A percentile compares a stretch with the other conserved stretches of the same genome.
Conservation (phyloP, 1,284 basidiomycete genomes). For the Apiotrichum brassicae region DNA sequence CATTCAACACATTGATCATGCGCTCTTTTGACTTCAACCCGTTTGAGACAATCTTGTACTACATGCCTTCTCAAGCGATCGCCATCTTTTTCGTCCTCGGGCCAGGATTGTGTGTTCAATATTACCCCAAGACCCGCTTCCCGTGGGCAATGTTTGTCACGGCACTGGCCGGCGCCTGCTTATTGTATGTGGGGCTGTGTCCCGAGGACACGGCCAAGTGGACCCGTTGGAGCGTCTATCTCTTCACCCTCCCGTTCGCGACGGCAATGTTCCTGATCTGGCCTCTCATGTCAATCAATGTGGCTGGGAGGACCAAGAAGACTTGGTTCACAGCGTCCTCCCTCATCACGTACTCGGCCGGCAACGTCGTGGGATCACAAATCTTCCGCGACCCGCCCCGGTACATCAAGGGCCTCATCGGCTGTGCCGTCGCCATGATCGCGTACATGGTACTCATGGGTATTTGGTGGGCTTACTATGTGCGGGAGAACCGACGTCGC, state of each 20-base stretch:
- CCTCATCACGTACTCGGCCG: slow-evolving; percentile 9
- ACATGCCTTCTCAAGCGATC: slow-evolving; percentile 6
- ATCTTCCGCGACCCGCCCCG: slow-evolving; percentile 8
- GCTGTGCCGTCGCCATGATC: background rate
- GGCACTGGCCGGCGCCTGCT: background rate
- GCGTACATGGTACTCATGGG: background rate
- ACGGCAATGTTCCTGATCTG: slow-evolving; percentile 18
- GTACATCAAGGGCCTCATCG: slow-evolving; percentile 1
- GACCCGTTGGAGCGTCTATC: slow-evolving; percentile 8
- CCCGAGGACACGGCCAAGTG: slow-evolving; percentile 3
- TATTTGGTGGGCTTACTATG: slow-evolving; percentile 2
- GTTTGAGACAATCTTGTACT: slow-evolving; percentile 9
- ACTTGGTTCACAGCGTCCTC: slow-evolving; percentile 1
- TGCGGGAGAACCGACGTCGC: background rate
- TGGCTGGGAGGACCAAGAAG: slow-evolving; percentile 20
- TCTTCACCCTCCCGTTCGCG: slow-evolving; percentile 2
- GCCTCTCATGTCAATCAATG: slow-evolving; percentile 24
- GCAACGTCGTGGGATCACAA: slow-evolving; percentile 11
- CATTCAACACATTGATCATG: slow-evolving; percentile 19
- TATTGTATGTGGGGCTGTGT: slow-evolving; percentile 9
- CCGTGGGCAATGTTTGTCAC: slow-evolving; percentile 12
- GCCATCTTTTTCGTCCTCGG: slow-evolving; percentile 8
- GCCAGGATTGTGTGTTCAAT: slow-evolving; percentile 10
- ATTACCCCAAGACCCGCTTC: slow-evolving; percentile 16
- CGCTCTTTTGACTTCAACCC: slow-evolving; percentile 15